phyloP scores from a whole-genome alignment of 2,329 filamentous ascomycete species.

The Trichoderma sp. region DNA sequence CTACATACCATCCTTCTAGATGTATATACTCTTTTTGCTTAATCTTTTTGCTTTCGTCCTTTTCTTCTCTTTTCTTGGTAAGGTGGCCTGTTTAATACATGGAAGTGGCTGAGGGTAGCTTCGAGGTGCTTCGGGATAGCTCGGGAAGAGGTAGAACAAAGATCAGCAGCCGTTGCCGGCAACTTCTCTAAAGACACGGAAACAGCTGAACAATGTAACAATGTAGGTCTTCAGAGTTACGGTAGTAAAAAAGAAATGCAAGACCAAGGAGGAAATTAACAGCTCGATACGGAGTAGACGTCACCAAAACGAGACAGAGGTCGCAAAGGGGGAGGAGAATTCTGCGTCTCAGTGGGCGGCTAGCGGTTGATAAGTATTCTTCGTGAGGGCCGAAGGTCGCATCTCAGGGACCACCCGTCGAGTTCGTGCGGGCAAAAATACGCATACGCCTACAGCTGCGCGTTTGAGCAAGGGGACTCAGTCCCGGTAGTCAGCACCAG shows the following conservation, averaged over 20 bases:
- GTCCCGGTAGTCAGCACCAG: conserved; percentile 21
- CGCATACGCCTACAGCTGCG: conserved; percentile 14
- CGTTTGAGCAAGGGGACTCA: conserved; percentile 9
- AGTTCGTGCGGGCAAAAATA: conserved; percentile 18
- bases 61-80: not conserved
- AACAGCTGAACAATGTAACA: conserved; percentile 14
- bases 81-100: not conserved
- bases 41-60: not conserved
- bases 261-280: conserved; percentile 30
- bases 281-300: conserved; percentile 28
- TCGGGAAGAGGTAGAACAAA: not conserved
- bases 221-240: conserved; percentile 29
- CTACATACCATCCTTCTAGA: conserved; percentile 35
- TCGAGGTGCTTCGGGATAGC: not conserved
- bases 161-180: conserved; percentile 39
- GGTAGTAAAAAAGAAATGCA: conserved; percentile 22
- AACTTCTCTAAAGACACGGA: conserved; percentile 28
- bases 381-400: conserved; percentile 9
- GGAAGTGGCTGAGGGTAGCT: not conserved
- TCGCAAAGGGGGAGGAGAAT: conserved; percentile 42
- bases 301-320: conserved; percentile 34
- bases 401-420: not conserved
- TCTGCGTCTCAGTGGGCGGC: conserved; percentile 40
- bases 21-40: not conserved
- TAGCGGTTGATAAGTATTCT: conserved; percentile 50